Evolutionary conservation across 108 stramenopile species (phyloP), one percentile per base, ranked within the genome.

Genomic region (Stephanodiscus triporus): DNA sequence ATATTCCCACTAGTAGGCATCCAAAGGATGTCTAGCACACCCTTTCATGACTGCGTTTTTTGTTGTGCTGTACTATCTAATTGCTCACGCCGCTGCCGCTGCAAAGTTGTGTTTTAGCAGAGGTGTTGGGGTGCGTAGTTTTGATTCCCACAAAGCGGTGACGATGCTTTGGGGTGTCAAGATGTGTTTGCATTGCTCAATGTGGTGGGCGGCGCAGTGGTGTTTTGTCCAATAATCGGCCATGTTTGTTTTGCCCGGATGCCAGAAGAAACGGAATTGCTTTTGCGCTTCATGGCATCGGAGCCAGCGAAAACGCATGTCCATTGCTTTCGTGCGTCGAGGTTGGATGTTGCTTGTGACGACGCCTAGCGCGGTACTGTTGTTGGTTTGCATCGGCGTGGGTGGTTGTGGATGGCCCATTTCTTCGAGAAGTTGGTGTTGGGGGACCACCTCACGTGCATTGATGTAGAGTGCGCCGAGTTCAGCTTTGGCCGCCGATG

Each of bases 401-500:
- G 27, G 29, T 11, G 26, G 26, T 30, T 57, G 56, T 57, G 27
- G 4, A 14, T 57, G 56, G 27, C 56, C 56, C 56, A 57, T 57
- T 10, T 75, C 64, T 47, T 30, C 37, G 7, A 75, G 73, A 6
- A 70, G 32, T 8, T 16, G 14, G 3, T 68, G 73, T 0, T 72
- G 34, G 17, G 45, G 26, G 17, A 40, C 32, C 20, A 59, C 78
- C 45, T 84, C 75, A 34, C 72, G 54, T 53, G 64, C 66, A 24
- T 76, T 84, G 36, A 54, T 17, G 59, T 62, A 84, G 0, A 68
- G 55, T 8, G 69, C 84, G 13, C 75, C 79, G 9, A 77, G 34
- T 49, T 86, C 85, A 6, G 81, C 81, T 67, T 85, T 81, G 24
- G 69, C 43, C 13, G 82, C 73, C n/a, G 71, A 68, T 4, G 78